Evolutionary conservation across 495 filamentous ascomycete genomes (phyloP).

Genomic region (Penicillium argentinense): DNA sequence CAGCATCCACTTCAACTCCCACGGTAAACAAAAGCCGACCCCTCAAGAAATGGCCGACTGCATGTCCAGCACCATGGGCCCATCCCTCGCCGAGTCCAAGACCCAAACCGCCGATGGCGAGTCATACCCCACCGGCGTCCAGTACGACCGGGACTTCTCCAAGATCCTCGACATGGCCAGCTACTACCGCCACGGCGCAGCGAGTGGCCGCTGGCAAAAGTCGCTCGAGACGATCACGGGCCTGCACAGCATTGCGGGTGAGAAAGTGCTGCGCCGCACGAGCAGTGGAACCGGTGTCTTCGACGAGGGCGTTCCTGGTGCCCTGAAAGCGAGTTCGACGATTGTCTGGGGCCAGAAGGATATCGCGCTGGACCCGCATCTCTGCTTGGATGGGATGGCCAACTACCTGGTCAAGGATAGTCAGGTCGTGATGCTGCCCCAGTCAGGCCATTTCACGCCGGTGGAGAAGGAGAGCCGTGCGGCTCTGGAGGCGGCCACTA

Average conservation of each 20-base stretch:
- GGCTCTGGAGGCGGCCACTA: conserved; percentile 31
- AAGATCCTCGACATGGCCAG: conserved; percentile 43
- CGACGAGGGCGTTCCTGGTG: conserved; percentile 43
- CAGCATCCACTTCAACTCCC: conserved; percentile 29
- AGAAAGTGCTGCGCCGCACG: conserved; percentile 21
- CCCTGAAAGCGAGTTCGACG: conserved; percentile 48
- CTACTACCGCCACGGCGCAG: conserved; percentile 50
- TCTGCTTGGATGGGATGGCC: conserved; percentile 43
- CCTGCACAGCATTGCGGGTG: conserved; percentile 39
- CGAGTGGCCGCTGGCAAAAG: conserved; percentile 42
- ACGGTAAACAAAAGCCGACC: conserved; percentile 27
- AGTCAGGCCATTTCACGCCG: conserved; percentile 44
- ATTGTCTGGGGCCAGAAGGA: conserved; percentile 55
- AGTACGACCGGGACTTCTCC: conserved; percentile 25
- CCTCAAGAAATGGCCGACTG: conserved; percentile 35
- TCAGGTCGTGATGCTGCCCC: conserved; percentile 41
- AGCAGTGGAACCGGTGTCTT: conserved; percentile 45
- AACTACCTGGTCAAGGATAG: conserved; percentile 41
- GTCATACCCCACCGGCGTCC: conserved; percentile 30
- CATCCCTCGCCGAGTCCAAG: conserved; percentile 33
- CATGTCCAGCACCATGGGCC: conserved; percentile 45
- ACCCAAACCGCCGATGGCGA: conserved; percentile 34
- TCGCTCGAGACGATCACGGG: conserved; percentile 46
- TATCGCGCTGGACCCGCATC: conserved; percentile 32
- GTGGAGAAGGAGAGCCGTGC: conserved; percentile 39